Base-by-base conservation (phyloP, 257 asterid genomes). In the Fraxinus excelsior region DNA sequence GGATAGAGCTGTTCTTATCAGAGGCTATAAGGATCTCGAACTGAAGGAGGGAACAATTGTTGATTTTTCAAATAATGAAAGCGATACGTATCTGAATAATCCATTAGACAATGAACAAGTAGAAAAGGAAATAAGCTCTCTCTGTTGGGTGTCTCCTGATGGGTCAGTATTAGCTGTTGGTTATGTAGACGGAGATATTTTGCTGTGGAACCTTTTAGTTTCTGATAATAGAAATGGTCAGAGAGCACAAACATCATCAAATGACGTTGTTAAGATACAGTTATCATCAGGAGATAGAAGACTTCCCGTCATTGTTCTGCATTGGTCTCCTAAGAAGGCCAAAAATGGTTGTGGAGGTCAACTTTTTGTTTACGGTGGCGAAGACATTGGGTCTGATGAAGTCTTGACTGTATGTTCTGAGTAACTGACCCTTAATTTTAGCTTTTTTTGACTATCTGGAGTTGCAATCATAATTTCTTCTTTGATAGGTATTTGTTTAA, bases 161-260 rank as follows among this genome's bases (percentile, higher is more conserved):
- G 98, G 97, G 60, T 90, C 98, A 79, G 82, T 88, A 78, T 86
- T 93, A 85, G 98, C 99, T 65, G 97, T 96, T 79, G 99, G 99
- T 46, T 93, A 96, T 76, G 92, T 96, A 74, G 99, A 96, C 79
- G 99, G 99, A 74, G 98, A 96, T 88, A 88, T 96, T 84, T 84
- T 96, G 70, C 85, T 96, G 4, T 96, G 99, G 98, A 80, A 96
- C 84, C 85, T 93, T 67, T 86, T 92, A 70, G 89, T 76, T 80
- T 51, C 90, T 71, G 93, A 86, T 74, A 67, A 72, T 51, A 74
- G 76, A 65, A 86, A 84, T 82, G 85, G 82, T 73, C 88, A 82
- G 78, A 82, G 69, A 80, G 79, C 85, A 71, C 88, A 82, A 68
- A 83, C 82, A 71, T 75, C 84, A 49, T 73, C 85, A 19, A 80